Conservation (phyloP, 2,329 filamentous ascomycete genomes). For the Didymellaceae sp. region DNA sequence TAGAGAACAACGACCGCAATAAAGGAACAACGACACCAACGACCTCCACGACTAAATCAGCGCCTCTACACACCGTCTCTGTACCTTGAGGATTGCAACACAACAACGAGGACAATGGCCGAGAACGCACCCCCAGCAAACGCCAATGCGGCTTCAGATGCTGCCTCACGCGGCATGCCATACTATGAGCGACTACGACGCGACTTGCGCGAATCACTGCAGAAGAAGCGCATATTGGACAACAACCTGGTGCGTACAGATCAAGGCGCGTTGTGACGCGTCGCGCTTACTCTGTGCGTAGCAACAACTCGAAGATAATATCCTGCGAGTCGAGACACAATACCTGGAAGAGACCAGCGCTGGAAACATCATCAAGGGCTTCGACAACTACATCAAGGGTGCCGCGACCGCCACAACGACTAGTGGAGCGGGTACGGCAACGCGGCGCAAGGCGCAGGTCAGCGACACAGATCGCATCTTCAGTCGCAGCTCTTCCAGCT, state of each 20-base stretch:
- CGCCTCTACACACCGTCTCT: not conserved
- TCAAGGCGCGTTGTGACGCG: conserved; percentile 3
- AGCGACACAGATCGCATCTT: conserved; percentile 78
- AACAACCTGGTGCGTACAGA: conserved; percentile 60
- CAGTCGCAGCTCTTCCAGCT: conserved; percentile 52
- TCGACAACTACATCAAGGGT: conserved; percentile 98
- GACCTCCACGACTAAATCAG: not conserved
- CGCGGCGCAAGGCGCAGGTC: conserved; percentile 67
- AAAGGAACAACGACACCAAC: not conserved
- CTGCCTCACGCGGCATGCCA: conserved; percentile 60
- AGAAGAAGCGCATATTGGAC: conserved; percentile 69
- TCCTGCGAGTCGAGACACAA: conserved; percentile 79
- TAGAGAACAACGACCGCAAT: conserved; percentile 2
- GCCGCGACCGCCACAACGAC: conserved; percentile 64
- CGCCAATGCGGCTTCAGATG: conserved; percentile 46
- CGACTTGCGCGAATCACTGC: conserved; percentile 70
- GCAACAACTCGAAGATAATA: conserved; percentile 76
- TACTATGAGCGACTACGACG: conserved; percentile 77
- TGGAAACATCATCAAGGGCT: conserved; percentile 96
- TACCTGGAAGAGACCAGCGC: conserved; percentile 86
- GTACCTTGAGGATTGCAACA: not conserved
- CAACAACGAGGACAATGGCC: conserved; percentile 48
- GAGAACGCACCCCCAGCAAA: conserved; percentile 55
- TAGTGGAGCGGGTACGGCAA: conserved; percentile 46
- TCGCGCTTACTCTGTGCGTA: conserved; percentile 41